A percentile compares a stretch with the other conserved stretches of the same genome.
phyloP scores from a whole-genome alignment of 495 filamentous ascomycete species.

The Mytilinidion resinicola region DNA sequence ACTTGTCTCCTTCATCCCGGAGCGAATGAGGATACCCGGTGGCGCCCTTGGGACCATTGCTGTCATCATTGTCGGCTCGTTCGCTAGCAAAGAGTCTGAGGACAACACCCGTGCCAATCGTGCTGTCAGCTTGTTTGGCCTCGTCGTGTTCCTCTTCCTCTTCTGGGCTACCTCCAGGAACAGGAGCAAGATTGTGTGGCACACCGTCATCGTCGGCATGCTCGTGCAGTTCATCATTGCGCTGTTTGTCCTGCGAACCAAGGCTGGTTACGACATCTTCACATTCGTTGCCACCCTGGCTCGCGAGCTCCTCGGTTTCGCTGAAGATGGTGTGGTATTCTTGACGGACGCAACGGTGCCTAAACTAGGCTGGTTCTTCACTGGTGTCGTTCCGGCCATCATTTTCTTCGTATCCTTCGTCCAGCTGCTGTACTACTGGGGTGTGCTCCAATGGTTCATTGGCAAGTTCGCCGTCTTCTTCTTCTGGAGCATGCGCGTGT shows the following conservation, averaged over 20 bases:
- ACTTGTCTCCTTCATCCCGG: conserved; percentile 51
- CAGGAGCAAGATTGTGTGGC: conserved; percentile 67
- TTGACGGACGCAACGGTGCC: conserved; percentile 51
- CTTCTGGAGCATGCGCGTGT: conserved; percentile 84
- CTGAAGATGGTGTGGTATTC: conserved; percentile 63
- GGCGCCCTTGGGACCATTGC: conserved; percentile 56
- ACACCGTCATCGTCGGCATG: conserved; percentile 86
- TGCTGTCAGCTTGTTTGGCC: conserved; percentile 72
- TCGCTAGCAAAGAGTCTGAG: conserved; percentile 59
- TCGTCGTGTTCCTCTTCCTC: conserved; percentile 60
- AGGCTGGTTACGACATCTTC: conserved; percentile 78
- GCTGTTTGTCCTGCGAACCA: conserved; percentile 75
- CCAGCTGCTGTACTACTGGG: conserved; percentile 71
- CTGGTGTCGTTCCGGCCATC: conserved; percentile 69
- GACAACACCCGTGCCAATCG: conserved; percentile 76
- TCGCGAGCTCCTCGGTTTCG: conserved; percentile 62
- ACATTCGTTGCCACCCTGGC: conserved; percentile 71
- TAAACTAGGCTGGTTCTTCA: conserved; percentile 56
- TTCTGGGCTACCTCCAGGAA: conserved; percentile 67
- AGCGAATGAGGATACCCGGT: conserved; percentile 52
- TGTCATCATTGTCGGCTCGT: conserved; percentile 68
- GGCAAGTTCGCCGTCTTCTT: conserved; percentile 81
- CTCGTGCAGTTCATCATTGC: conserved; percentile 80
- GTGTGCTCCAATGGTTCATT: conserved; percentile 80
- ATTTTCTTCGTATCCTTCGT: conserved; percentile 90